phyloP scores from a whole-genome alignment of 306 rosid species.

The Betula pendula region DNA sequence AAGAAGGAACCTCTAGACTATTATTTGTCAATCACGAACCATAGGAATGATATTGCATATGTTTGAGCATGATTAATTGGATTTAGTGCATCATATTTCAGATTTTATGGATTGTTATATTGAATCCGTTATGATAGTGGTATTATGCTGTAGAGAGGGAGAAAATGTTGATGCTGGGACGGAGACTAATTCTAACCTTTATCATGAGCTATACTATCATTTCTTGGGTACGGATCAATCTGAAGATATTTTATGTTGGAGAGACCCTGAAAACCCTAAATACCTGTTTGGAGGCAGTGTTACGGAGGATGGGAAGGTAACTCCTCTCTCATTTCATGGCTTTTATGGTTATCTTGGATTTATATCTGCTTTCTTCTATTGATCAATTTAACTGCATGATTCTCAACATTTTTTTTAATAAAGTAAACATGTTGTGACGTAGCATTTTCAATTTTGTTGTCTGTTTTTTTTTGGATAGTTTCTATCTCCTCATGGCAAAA shows the following conservation, averaged over 20 bases:
- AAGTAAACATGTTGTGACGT: too few relatives aligned
- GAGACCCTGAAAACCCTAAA: slow-evolving; percentile 76
- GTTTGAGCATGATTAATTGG: not conserved
- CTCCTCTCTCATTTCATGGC: slow-evolving; percentile 9
- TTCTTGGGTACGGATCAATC: slow-evolving; percentile 82
- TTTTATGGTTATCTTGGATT: slow-evolving; percentile 10
- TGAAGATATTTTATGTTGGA: slow-evolving; percentile 85
- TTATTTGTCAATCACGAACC: not conserved
- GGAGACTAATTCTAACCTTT: slow-evolving; percentile 72
- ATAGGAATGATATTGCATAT: not conserved
- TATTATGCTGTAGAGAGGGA: slow-evolving; percentile 54
- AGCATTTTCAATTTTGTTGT: not conserved
- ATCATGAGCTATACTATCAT: slow-evolving; percentile 82
- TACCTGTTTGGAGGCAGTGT: slow-evolving; percentile 57
- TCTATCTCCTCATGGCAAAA: not conserved
- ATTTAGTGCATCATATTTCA: not conserved
- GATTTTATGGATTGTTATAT: slow-evolving; percentile 15
- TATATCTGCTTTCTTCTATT: not conserved
- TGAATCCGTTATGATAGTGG: slow-evolving; percentile 26
- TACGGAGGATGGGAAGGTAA: slow-evolving; percentile 87
- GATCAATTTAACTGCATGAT: not conserved
- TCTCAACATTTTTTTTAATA: not conserved
- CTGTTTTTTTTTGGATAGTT: not conserved
- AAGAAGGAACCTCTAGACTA: not conserved
- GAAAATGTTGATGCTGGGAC: slow-evolving; percentile 77